Evolutionary conservation across 1,284 basidiomycete species (phyloP).

Genomic region (Sphaerobolus stellatus): DNA sequence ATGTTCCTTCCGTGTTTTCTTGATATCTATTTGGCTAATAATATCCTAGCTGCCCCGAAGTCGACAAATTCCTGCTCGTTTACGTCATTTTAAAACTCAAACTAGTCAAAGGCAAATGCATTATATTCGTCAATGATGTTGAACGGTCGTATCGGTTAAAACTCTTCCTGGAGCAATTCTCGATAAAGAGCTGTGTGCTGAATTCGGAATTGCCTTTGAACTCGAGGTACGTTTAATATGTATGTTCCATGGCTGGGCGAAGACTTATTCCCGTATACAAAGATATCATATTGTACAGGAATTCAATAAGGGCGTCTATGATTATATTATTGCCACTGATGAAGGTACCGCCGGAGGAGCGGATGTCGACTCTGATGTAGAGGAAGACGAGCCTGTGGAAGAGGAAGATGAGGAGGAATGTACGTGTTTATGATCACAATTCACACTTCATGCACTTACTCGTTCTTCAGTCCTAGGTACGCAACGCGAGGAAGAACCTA

Average conservation of each 20-base stretch:
- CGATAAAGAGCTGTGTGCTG: constrained; percentile 93
- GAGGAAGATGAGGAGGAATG: constrained; percentile 43
- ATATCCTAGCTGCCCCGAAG: constrained; percentile 73
- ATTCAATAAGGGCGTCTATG: constrained; percentile 98
- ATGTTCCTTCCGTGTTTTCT: constrained; percentile 15
- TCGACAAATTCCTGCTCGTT: constrained; percentile 92
- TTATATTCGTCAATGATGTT: constrained; percentile 96
- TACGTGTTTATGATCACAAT: constrained; percentile 26
- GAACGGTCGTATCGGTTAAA: constrained; percentile 94
- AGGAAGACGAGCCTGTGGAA: constrained; percentile 35
- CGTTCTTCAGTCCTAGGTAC: constrained; percentile 8
- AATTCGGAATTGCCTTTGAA: constrained; percentile 97
- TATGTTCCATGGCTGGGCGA: constrained; percentile 6
- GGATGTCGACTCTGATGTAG: constrained; percentile 49
- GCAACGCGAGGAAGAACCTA: constrained; percentile 8
- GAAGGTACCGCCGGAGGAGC: constrained; percentile 60
- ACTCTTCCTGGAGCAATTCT: constrained; percentile 97
- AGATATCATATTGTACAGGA: constrained; percentile 98
- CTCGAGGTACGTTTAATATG: constrained; percentile 57
- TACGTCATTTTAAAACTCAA: constrained; percentile 95
- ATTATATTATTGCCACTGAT: constrained; percentile 98
- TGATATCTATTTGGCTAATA: constrained; percentile 9
- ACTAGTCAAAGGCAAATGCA: constrained; percentile 93
- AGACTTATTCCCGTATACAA: constrained; percentile 1
- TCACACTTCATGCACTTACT: constrained; percentile 8